Evolutionary conservation across 2,329 filamentous ascomycete species (phyloP).

Genomic region (Bipolaris sorokiniana): DNA sequence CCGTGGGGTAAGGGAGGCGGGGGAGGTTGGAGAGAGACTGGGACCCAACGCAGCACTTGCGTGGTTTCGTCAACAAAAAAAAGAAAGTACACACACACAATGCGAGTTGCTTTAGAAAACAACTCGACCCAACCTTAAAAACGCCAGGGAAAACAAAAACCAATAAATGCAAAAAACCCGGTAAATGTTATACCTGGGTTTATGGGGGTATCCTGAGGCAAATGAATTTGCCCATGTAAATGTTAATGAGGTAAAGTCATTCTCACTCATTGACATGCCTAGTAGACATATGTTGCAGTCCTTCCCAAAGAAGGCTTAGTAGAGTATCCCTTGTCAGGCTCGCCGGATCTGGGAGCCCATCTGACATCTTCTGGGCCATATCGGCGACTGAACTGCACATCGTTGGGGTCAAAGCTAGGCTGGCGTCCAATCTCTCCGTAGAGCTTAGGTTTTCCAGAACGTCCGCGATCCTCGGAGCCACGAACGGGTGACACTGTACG

Average conservation of each 20-base stretch:
- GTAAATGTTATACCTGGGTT: slow-evolving; percentile 2
- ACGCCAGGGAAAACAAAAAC: slow-evolving; percentile 5
- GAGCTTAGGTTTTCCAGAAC: slow-evolving; percentile 25
- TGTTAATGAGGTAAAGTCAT: background rate
- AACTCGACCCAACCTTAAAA: background rate
- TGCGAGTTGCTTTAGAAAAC: background rate
- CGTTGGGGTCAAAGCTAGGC: slow-evolving; percentile 40
- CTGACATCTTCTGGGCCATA: slow-evolving; percentile 48
- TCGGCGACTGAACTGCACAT: slow-evolving; percentile 40
- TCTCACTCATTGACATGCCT: slow-evolving; percentile 9
- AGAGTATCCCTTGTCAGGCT: slow-evolving; percentile 30
- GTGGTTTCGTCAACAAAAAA: slow-evolving; percentile 5
- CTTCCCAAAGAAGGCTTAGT: slow-evolving; percentile 35
- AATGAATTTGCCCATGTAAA: slow-evolving; percentile 8
- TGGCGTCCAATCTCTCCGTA: slow-evolving; percentile 39
- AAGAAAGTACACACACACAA: background rate
- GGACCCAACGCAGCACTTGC: slow-evolving; percentile 18
- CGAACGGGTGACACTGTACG: slow-evolving; percentile 34
- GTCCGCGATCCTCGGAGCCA: slow-evolving; percentile 32
- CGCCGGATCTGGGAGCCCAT: slow-evolving; percentile 33
- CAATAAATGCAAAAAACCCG: background rate
- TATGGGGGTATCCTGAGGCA: slow-evolving; percentile 15
- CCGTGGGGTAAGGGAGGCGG: background rate
- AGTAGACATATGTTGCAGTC: slow-evolving; percentile 41
- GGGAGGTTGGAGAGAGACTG: background rate